Evolutionary conservation across 2,329 filamentous ascomycete species (phyloP).

Genomic region (Cordyceps javanica): DNA sequence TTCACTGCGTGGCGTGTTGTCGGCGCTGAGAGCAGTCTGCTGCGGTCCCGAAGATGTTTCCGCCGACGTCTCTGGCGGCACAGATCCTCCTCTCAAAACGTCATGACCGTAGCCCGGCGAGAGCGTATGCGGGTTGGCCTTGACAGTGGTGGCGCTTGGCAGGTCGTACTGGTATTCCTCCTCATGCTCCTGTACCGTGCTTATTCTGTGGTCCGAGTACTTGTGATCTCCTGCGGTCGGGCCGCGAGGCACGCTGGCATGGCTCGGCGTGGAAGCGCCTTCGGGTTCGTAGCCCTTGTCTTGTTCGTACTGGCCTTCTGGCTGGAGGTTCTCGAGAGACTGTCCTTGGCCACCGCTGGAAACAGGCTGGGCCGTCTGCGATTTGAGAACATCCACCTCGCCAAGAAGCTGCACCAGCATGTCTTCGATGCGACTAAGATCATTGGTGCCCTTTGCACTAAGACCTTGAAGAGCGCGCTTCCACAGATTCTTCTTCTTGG

Average conservation of each 20-base stretch:
- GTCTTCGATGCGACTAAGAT: conserved; percentile 81
- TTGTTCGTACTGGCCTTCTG: conserved; percentile 58
- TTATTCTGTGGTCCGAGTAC: conserved; percentile 74
- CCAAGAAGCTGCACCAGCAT: conserved; percentile 88
- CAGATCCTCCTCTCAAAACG: conserved; percentile 42
- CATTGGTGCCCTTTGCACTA: conserved; percentile 79
- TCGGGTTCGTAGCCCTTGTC: conserved; percentile 78
- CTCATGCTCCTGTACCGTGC: conserved; percentile 78
- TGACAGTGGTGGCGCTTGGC: conserved; percentile 30
- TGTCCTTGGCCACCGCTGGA: conserved; percentile 45
- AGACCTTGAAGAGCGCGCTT: conserved; percentile 87
- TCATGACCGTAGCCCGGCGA: conserved; percentile 50
- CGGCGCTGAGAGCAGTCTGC: conserved; percentile 52
- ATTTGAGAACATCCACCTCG: conserved; percentile 81
- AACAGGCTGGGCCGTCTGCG: conserved; percentile 40
- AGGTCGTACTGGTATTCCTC: conserved; percentile 61
- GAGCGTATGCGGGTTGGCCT: conserved; percentile 44
- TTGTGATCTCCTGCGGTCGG: conserved; percentile 45
- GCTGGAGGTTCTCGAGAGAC: conserved; percentile 64
- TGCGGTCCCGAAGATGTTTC: conserved; percentile 38
- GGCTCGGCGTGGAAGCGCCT: conserved; percentile 63
- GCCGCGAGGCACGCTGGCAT: conserved; percentile 68
- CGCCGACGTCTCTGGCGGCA: conserved; percentile 53
- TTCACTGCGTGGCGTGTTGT: conserved; percentile 69
- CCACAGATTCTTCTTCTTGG: conserved; percentile 91